Percentiles rank a stretch among this genome's conserved stretches.
Conservation (phyloP, 2,329 filamentous ascomycete species). For the Penicillium crustosum region DNA sequence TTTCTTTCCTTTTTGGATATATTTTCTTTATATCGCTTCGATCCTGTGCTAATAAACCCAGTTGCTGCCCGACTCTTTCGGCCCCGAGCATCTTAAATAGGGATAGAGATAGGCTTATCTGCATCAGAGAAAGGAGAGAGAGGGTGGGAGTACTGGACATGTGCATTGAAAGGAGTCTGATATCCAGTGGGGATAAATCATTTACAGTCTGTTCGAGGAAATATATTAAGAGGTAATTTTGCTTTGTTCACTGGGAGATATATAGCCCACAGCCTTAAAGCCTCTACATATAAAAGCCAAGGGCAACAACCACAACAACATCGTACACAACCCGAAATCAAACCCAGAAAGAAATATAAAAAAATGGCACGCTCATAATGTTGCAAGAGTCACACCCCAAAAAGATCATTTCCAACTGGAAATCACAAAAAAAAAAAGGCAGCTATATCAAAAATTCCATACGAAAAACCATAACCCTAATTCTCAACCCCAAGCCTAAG, state of each 20-base stretch:
- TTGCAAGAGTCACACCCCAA: constrained; percentile 17
- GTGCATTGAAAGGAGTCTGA: background rate
- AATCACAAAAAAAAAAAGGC: background rate
- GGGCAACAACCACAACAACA: background rate
- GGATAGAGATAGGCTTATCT: background rate
- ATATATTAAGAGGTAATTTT: background rate
- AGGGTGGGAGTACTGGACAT: background rate
- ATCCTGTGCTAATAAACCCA: constrained; percentile 32
- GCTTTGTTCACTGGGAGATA: background rate
- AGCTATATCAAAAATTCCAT: constrained; percentile 1
- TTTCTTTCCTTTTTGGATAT: background rate
- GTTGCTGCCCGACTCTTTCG: constrained; percentile 69
- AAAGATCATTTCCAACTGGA: background rate
- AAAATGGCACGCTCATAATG: constrained; percentile 22
- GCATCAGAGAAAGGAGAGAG: background rate
- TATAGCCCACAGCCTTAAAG: background rate
- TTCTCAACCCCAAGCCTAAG: constrained; percentile 17
- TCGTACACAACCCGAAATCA: background rate
- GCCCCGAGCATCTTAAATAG: constrained; percentile 56
- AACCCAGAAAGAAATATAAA: background rate
- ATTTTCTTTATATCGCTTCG: too few species aligned
- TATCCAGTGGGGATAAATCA: background rate
- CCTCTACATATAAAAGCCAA: background rate
- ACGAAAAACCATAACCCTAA: background rate
- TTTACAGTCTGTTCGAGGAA: background rate